Conservation (phyloP, 2,329 filamentous ascomycete genomes). For the Arthrobotrys pseudoclavata region DNA sequence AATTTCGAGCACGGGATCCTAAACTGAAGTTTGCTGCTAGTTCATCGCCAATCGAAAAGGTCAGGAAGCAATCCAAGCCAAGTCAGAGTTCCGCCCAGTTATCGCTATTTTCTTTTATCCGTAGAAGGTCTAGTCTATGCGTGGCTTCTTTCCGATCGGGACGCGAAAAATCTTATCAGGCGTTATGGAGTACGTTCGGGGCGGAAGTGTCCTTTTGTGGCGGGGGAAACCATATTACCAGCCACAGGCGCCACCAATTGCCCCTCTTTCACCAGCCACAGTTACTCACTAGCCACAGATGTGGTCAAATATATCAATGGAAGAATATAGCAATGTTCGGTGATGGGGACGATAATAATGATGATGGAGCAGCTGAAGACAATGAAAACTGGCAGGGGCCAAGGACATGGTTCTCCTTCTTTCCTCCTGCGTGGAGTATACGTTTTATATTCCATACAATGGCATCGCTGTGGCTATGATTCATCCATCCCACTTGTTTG, state of each 20-base stretch:
- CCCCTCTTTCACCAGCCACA: conserved; percentile 9
- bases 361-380: neutral
- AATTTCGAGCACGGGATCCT: conserved; percentile 43
- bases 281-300: neutral
- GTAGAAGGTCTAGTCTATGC: neutral
- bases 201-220: no score
- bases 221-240: neutral
- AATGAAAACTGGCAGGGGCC: no score
- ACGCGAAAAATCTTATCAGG: conserved; percentile 6
- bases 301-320: neutral
- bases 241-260: conserved; percentile 15
- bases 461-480: conserved; percentile 13
- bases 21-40: no score
- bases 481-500: conserved; percentile 52
- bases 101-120: neutral
- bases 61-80: no score
- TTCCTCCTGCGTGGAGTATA: neutral
- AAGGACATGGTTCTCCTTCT: neutral
- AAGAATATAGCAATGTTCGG: neutral
- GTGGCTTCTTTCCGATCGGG: conserved; percentile 20
- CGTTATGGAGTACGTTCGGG: neutral
- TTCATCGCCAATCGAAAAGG: no score
- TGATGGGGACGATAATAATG: neutral
- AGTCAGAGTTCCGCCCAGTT: neutral
- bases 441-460: conserved; percentile 2